Percentiles rank a stretch among this genome's conserved stretches.
Evolutionary conservation across 2,329 filamentous ascomycete species (phyloP).

Genomic region (Orbilia oligospora): DNA sequence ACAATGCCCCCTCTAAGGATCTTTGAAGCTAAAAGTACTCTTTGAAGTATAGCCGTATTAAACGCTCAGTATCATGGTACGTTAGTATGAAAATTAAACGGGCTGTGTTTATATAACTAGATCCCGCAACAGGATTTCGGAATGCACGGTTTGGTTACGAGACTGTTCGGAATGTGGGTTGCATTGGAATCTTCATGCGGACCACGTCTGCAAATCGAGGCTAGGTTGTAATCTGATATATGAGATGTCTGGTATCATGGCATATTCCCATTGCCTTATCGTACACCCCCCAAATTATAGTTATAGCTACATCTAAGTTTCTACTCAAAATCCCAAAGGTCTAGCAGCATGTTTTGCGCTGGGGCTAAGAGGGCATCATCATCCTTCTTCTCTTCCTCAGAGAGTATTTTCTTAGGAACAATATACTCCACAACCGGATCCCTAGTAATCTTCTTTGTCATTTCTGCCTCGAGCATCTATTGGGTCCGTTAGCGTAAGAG

Average conservation of each 20-base stretch:
- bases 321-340: conserved; percentile 60
- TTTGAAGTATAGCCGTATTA: no score
- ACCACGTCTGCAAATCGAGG: no score
- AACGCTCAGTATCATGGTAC: no score
- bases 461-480: conserved; percentile 85
- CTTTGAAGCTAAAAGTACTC: no score
- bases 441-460: conserved; percentile 86
- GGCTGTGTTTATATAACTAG: no score
- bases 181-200: no score
- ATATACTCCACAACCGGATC: conserved; percentile 91
- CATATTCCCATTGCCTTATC: conserved; percentile 12
- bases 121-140: no score
- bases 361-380: not conserved
- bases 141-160: no score
- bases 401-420: conserved; percentile 87
- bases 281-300: conserved; percentile 17
- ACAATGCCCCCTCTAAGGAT: no score
- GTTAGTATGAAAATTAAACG: no score
- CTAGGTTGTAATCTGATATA: not conserved
- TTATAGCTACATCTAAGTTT: not conserved
- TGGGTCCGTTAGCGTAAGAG: not conserved
- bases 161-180: no score
- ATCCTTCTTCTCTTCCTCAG: conserved; percentile 18
- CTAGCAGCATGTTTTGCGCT: conserved; percentile 38
- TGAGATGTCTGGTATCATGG: not conserved